Evolutionary conservation across 306 rosid species (phyloP).

Genomic region (Vicia faba): DNA sequence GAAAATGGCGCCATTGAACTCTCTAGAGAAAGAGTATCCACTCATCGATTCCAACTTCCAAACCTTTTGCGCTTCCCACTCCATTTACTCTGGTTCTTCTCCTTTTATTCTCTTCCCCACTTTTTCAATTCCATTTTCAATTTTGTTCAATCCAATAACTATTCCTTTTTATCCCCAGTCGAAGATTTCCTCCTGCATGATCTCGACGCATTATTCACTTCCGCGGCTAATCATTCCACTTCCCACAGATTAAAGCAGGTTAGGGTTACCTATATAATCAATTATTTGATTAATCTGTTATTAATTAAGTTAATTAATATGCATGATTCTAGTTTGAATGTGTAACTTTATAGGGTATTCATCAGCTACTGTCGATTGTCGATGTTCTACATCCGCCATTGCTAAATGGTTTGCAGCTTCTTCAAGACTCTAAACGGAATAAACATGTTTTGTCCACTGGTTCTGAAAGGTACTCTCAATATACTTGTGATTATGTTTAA

Average conservation of each 20-base stretch:
- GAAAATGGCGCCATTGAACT: constrained; percentile 49
- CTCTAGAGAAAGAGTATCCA: constrained; percentile 43
- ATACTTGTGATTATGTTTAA: too few species aligned
- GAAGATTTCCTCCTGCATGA: constrained; percentile 79
- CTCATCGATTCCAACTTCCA: constrained; percentile 41
- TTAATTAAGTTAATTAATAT: background rate
- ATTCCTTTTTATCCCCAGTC: constrained; percentile 45
- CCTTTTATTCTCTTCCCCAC: background rate
- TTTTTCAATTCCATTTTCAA: constrained; percentile 1
- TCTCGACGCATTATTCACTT: constrained; percentile 42
- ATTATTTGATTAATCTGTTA: background rate
- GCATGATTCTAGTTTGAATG: background rate
- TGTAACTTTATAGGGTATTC: constrained; percentile 41
- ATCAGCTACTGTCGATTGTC: constrained; percentile 41
- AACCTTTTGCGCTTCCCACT: constrained; percentile 46
- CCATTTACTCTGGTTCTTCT: constrained; percentile 42
- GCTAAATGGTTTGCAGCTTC: constrained; percentile 46
- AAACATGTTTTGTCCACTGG: constrained; percentile 63
- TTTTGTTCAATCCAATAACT: constrained; percentile 7
- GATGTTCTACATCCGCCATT: constrained; percentile 44
- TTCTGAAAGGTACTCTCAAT: constrained; percentile 60
- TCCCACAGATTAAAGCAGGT: constrained; percentile 51
- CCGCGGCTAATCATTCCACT: constrained; percentile 35
- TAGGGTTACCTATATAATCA: background rate
- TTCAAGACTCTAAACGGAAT: constrained; percentile 45